Percentiles rank a stretch among this genome's conserved stretches.
These are phyloP conservation scores for Rhizoclosmatium sp. DNA, from an alignment of 192 early-diverging fungal genomes.

Conservation along the genomic window DNA sequence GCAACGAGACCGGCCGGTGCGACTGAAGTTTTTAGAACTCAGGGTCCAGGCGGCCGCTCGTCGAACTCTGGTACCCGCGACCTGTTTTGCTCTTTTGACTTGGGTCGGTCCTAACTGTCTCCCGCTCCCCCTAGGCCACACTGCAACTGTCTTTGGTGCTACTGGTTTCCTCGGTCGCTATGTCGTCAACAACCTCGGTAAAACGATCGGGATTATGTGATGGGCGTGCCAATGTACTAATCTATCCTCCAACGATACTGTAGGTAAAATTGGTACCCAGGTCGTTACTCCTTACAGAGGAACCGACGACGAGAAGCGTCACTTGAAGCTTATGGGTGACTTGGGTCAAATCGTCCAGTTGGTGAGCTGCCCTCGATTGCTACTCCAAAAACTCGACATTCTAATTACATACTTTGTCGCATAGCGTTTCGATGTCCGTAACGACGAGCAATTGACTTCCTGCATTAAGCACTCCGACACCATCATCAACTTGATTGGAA, in stretches of 20 bases:
- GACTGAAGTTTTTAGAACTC: slow-evolving; percentile 33
- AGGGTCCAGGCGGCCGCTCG: slow-evolving; percentile 55
- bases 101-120: slow-evolving; percentile 31
- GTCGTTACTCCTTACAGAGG: slow-evolving; percentile 91
- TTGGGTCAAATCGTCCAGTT: slow-evolving; percentile 91
- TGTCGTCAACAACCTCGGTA: slow-evolving; percentile 89
- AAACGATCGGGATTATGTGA: background rate
- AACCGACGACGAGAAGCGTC: slow-evolving; percentile 82
- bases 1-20: background rate
- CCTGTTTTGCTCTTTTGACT: background rate
- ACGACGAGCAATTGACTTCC: slow-evolving; percentile 83
- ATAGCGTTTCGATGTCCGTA: slow-evolving; percentile 87
- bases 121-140: slow-evolving; percentile 66
- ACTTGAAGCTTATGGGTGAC: slow-evolving; percentile 93
- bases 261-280: slow-evolving; percentile 86
- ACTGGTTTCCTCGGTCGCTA: slow-evolving; percentile 97
- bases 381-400: background rate
- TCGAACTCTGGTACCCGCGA: slow-evolving; percentile 40
- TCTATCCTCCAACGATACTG: background rate
- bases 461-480: slow-evolving; percentile 92
- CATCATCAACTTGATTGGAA: slow-evolving; percentile 94
- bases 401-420: background rate
- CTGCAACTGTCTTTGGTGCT: slow-evolving; percentile 93
- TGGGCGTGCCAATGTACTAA: background rate
- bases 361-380: slow-evolving; percentile 41